Percentiles rank a stretch among this genome's conserved stretches.
phyloP scores from a whole-genome alignment of 1,284 basidiomycete genomes.

The Boletellus deceptivus region DNA sequence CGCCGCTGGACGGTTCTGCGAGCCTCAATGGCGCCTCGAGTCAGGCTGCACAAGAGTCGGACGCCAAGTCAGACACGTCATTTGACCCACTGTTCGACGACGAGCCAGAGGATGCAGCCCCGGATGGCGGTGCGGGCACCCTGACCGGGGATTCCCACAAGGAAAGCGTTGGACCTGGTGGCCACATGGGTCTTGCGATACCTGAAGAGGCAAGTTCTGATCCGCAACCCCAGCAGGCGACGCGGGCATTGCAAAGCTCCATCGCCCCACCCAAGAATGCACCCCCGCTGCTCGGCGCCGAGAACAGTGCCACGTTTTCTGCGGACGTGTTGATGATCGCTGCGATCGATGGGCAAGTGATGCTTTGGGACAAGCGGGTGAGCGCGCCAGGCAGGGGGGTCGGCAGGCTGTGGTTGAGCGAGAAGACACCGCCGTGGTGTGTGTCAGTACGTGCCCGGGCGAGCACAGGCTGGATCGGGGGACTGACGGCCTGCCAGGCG shows the following conservation, averaged over 20 bases:
- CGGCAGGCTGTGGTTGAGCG: constrained; percentile 82
- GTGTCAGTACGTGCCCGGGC: constrained; percentile 62
- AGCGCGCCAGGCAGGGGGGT: constrained; percentile 66
- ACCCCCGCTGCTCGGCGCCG: constrained; percentile 64
- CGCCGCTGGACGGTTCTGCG: constrained; percentile 17
- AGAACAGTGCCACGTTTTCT: constrained; percentile 66
- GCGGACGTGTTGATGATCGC: constrained; percentile 86
- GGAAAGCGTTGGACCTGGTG: constrained; percentile 12
- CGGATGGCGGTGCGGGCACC: constrained; percentile 12
- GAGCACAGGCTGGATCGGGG: constrained; percentile 1
- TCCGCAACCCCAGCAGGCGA: constrained; percentile 26
- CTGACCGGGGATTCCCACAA: constrained; percentile 15
- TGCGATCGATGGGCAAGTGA: constrained; percentile 89
- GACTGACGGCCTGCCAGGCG: constrained; percentile 52
- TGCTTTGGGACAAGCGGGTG: constrained; percentile 87
- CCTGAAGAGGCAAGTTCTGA: constrained; percentile 30
- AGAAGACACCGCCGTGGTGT: constrained; percentile 95
- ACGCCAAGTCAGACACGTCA: constrained; percentile 72
- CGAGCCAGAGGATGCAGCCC: constrained; percentile 47
- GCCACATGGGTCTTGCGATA: constrained; percentile 22
- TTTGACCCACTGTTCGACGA: constrained; percentile 82
- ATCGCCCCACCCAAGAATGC: constrained; percentile 64
- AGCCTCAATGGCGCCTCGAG: constrained; percentile 27
- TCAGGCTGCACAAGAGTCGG: constrained; percentile 40
- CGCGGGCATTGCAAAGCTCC: constrained; percentile 27